A percentile compares a stretch with the other conserved stretches of the same genome.
phyloP scores from a whole-genome alignment of 805 yeast species.

The Barnettozyma wickerhamii region DNA sequence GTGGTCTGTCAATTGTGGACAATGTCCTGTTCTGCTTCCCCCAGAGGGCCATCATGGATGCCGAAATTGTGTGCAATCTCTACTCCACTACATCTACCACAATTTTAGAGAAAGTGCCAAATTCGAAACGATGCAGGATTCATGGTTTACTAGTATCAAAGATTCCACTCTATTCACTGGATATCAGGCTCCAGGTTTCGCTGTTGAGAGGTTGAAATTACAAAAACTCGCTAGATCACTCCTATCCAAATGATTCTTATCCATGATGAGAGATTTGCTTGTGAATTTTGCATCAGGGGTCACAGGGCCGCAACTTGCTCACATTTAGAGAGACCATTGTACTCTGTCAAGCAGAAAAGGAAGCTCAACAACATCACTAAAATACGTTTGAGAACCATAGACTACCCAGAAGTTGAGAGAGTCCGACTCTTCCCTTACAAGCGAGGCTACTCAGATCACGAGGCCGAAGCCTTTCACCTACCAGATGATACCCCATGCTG shows the following conservation, averaged over 20 bases:
- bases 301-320: slow-evolving; percentile 8
- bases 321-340: slow-evolving; percentile 6
- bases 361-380: neutral
- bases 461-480: too few species aligned
- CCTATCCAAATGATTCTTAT: slow-evolving; percentile 2
- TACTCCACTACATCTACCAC: neutral
- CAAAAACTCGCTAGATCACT: too few species aligned
- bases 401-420: neutral
- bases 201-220: too few species aligned
- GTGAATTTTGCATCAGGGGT: slow-evolving; percentile 10
- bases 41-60: neutral
- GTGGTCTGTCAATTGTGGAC: too few species aligned
- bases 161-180: too few species aligned
- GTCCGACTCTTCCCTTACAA: too few species aligned
- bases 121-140: neutral
- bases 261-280: slow-evolving; percentile 7
- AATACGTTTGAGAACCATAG: slow-evolving; percentile 2
- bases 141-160: neutral
- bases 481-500: too few species aligned
- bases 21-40: too few species aligned
- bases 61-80: neutral
- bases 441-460: too few species aligned
- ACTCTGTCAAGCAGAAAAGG: slow-evolving; percentile 5
- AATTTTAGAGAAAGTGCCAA: neutral
- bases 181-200: too few species aligned